A percentile compares a stretch with the other conserved stretches of the same genome.
phyloP scores from a whole-genome alignment of 2,329 filamentous ascomycete species.

The Cladosporium sp. region DNA sequence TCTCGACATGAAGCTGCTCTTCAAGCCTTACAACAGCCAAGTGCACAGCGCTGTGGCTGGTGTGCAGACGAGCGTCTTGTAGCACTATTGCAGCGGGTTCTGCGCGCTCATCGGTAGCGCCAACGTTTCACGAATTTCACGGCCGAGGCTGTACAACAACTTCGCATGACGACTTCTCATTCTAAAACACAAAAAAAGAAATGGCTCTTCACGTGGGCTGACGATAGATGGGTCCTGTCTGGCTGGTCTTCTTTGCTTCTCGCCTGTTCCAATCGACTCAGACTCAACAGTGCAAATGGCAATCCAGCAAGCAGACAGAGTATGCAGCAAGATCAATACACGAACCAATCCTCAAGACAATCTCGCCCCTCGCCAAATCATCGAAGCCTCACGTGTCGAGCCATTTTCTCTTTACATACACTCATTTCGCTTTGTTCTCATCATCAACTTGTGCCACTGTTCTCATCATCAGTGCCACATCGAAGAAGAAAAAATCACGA shows the following conservation, averaged over 20 bases:
- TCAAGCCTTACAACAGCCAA: slow-evolving; percentile 52
- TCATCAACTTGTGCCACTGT: background rate
- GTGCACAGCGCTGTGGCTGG: slow-evolving; percentile 31
- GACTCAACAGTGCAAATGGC: too few relatives aligned
- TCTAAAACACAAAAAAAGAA: background rate
- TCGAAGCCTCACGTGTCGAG: slow-evolving; percentile 1
- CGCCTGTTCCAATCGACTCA: too few relatives aligned
- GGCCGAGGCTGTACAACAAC: slow-evolving; percentile 14
- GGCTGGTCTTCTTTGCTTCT: too few relatives aligned
- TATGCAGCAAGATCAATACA: background rate
- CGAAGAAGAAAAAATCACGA: too few relatives aligned
- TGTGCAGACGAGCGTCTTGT: slow-evolving; percentile 26
- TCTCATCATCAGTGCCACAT: too few relatives aligned
- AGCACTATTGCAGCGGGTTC: slow-evolving; percentile 5
- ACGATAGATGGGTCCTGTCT: too few relatives aligned
- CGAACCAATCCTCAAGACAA: too few relatives aligned
- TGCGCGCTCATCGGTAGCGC: background rate
- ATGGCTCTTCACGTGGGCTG: too few relatives aligned
- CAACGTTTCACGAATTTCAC: slow-evolving; percentile 12
- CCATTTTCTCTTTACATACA: background rate
- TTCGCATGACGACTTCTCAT: slow-evolving; percentile 12
- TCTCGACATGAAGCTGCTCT: slow-evolving; percentile 67
- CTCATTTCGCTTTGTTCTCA: slow-evolving; percentile 1
- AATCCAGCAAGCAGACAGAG: too few relatives aligned
- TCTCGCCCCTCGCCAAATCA: background rate